A percentile compares a stretch with the other conserved stretches of the same genome.
phyloP scores from a whole-genome alignment of 495 filamentous ascomycete genomes.

The Hypoxylon fuscum region DNA sequence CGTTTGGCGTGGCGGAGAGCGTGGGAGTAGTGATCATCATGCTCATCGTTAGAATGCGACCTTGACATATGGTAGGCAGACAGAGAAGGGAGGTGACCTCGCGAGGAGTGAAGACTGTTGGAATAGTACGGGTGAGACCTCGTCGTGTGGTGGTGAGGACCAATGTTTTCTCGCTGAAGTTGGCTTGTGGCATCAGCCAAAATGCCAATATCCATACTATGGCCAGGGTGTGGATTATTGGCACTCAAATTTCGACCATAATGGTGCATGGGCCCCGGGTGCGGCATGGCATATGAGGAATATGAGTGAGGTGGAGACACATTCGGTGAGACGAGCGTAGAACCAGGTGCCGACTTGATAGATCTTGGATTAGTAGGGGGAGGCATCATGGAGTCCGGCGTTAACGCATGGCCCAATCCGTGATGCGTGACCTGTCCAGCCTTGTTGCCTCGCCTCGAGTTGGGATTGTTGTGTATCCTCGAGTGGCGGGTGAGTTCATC shows the following conservation, averaged over 20 bases:
- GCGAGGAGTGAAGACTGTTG: constrained; percentile 61
- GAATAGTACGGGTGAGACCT: constrained; percentile 67
- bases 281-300: constrained; percentile 74
- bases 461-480: constrained; percentile 98
- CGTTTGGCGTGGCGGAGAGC: constrained; percentile 76
- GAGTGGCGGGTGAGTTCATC: constrained; percentile 97
- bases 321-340: constrained; percentile 89
- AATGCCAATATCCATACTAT: constrained; percentile 81
- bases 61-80: constrained; percentile 93
- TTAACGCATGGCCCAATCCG: constrained; percentile 47
- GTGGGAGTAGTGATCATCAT: constrained; percentile 73
- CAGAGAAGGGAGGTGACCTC: constrained; percentile 74
- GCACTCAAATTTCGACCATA: constrained; percentile 65
- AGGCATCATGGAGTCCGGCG: constrained; percentile 71
- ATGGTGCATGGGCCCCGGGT: constrained; percentile 67
- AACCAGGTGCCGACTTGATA: constrained; percentile 85
- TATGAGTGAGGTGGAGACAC: constrained; percentile 95
- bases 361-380: constrained; percentile 73
- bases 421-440: constrained; percentile 59
- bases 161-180: constrained; percentile 78
- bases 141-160: constrained; percentile 43
- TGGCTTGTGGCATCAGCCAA: constrained; percentile 89
- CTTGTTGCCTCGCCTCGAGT: constrained; percentile 94
- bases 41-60: constrained; percentile 88
- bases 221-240: constrained; percentile 54